A percentile compares a stretch with the other conserved stretches of the same genome.
These are phyloP conservation scores for Erythrophleum ivorense DNA, from an alignment of 331 rosid species.

Conservation along the genomic window DNA sequence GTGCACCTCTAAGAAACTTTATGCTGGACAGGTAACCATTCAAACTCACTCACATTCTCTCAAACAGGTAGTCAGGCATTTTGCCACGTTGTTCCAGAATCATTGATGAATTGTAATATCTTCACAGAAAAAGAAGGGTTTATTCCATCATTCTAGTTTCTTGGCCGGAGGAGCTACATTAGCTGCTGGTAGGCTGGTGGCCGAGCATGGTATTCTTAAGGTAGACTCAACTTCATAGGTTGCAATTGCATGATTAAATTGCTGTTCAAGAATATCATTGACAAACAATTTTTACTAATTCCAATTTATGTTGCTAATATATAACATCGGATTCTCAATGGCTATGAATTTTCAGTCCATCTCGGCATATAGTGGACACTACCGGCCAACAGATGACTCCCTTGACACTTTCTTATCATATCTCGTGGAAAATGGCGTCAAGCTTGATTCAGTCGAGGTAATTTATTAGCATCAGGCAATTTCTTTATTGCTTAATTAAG, in stretches of 20 bases:
- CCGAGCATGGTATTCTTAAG: slow-evolving; percentile 58
- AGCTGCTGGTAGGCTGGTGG: slow-evolving; percentile 69
- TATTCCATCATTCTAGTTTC: slow-evolving; percentile 89
- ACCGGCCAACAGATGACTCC: slow-evolving; percentile 80
- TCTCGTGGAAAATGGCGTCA: slow-evolving; percentile 74
- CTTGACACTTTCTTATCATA: slow-evolving; percentile 64
- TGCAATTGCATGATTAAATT: no score
- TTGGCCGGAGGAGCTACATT: slow-evolving; percentile 88
- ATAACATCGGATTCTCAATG: slow-evolving; percentile 41
- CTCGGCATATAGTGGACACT: slow-evolving; percentile 95
- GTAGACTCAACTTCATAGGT: slow-evolving; percentile 32
- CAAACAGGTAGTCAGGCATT: neutral
- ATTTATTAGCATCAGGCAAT: slow-evolving; percentile 33
- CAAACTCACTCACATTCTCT: slow-evolving; percentile 8
- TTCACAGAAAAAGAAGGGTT: slow-evolving; percentile 84
- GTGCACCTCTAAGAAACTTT: slow-evolving; percentile 84
- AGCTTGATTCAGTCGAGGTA: slow-evolving; percentile 78
- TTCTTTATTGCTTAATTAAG: neutral
- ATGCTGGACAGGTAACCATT: slow-evolving; percentile 80
- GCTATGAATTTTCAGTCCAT: slow-evolving; percentile 67
- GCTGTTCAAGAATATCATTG: neutral
- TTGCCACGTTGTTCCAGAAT: neutral
- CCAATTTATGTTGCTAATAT: neutral
- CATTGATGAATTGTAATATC: slow-evolving; percentile 23
- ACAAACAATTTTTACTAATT: neutral